Conservation (phyloP, 805 yeast species). For the Yamadazyma nakazawae region DNA sequence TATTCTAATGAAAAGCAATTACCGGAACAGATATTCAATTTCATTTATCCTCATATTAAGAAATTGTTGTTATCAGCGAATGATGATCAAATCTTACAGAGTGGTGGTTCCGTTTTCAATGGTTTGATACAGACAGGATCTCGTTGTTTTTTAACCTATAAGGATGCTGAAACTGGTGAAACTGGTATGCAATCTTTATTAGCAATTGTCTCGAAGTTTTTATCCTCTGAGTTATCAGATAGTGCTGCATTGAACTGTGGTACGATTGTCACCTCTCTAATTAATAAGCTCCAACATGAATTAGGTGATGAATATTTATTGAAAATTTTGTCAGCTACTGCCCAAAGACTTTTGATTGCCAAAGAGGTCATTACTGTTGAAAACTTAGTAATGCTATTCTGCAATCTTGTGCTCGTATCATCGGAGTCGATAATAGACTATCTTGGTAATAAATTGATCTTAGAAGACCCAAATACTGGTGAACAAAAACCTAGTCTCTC, state of each 20-base stretch:
- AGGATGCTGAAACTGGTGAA: slow-evolving; percentile 29
- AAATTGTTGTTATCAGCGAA: slow-evolving; percentile 41
- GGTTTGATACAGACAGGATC: slow-evolving; percentile 49
- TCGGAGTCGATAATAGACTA: slow-evolving; percentile 63
- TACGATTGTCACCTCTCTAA: slow-evolving; percentile 54
- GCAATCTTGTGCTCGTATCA: slow-evolving; percentile 62
- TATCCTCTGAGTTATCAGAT: slow-evolving; percentile 71
- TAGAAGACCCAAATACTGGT: slow-evolving; percentile 24
- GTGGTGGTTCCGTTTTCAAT: slow-evolving; percentile 71
- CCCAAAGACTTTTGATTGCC: slow-evolving; percentile 61
- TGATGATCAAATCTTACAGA: slow-evolving; percentile 79
- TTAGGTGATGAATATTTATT: slow-evolving; percentile 41
- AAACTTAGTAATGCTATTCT: slow-evolving; percentile 71
- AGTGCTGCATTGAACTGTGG: slow-evolving; percentile 82
- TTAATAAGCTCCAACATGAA: slow-evolving; percentile 46
- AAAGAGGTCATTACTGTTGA: slow-evolving; percentile 72
- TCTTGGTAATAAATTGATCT: slow-evolving; percentile 35
- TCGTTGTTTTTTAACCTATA: slow-evolving; percentile 27
- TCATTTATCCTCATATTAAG: slow-evolving; percentile 42
- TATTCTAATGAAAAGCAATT: slow-evolving; percentile 16
- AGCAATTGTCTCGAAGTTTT: slow-evolving; percentile 60
- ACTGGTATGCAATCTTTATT: slow-evolving; percentile 58
- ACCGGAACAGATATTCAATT: slow-evolving; percentile 40
- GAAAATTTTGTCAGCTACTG: slow-evolving; percentile 71
- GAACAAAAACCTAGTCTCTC: slow-evolving; percentile 42